Base-by-base conservation (phyloP, 257 asterid genomes). In the Plantago ovata region DNA sequence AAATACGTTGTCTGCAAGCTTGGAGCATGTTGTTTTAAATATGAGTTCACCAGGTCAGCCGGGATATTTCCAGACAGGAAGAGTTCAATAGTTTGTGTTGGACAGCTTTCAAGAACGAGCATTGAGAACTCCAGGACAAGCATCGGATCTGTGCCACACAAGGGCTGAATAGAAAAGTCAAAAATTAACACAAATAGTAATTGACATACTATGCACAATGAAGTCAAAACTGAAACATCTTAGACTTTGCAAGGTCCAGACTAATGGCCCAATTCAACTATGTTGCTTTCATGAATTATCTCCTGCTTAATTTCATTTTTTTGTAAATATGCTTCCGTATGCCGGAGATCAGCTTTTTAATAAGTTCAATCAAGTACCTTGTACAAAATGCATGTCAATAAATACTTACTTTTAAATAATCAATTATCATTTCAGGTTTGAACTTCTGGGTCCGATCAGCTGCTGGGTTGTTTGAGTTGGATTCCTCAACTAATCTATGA, bases 51-150 rank as follows among this genome's bases (percentile, higher is more conserved):
- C 72, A 84, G 61, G 76, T 93, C 99, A 3, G 99, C 95, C 21
- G 95, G 97, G 82, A 93, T 81, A 68, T 84, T 93, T 65, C 99
- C 99, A n/a, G 94, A 86, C 64, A 89, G 75, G 84, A 86, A 93
- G 62, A 93, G 88, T 67, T 89, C 94, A 58, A 93, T 93, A 51
- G 99, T 86, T 80, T 89, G 87, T 12, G 82, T 73, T 19, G 99
- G 95, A 68, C 97, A 89, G 66, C 84, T 93, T 68, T 89, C 96
- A 56, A 93, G 99, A 69, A 93, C 89, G 58, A 82, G 94, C 94
- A 84, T 76, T 60, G 99, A 85, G 70, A 75, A 89, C 78, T 89
- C 97, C 80, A 93, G 86, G 70, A 93, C 96, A 71, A 93, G 97
- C 86, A 84, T 79, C 23, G 97, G 97, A 52, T 89, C 96, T 22